A percentile compares a stretch with the other conserved stretches of the same genome.
These are phyloP conservation scores for Drosera capensis DNA, from an alignment of 148 eudicot genomes.

Conservation along the genomic window DNA sequence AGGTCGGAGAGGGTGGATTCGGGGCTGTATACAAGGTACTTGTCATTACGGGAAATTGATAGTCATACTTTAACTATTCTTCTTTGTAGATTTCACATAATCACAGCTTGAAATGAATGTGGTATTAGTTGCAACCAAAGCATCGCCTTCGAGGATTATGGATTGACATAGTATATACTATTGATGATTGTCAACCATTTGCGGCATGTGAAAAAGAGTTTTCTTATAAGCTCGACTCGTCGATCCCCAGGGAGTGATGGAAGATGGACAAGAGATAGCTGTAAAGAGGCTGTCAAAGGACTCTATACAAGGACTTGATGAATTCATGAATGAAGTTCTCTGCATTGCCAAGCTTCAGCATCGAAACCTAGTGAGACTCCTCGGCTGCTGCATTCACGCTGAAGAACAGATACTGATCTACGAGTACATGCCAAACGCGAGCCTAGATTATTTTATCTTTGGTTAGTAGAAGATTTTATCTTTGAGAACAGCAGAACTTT, in stretches of 20 bases:
- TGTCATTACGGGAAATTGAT: neutral
- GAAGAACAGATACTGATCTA: neutral
- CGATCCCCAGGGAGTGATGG: neutral
- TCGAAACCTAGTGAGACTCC: neutral
- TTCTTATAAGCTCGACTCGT: no score
- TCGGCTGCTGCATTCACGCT: neutral
- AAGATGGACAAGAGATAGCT: neutral
- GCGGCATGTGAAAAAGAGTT: no score
- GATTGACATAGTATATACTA: no score
- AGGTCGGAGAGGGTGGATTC: conserved; percentile 30
- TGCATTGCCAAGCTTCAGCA: neutral
- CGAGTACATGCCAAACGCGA: neutral
- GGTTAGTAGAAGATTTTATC: neutral
- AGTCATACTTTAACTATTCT: neutral
- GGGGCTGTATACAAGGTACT: neutral
- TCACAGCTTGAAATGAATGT: neutral
- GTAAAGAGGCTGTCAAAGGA: neutral
- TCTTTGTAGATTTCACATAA: neutral
- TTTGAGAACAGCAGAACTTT: neutral
- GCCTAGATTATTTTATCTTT: neutral
- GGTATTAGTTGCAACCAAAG: no score
- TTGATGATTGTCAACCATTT: no score
- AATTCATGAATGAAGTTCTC: neutral
- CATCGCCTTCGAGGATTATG: no score
- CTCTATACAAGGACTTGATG: neutral